Percentiles rank a stretch among this genome's conserved stretches.
Evolutionary conservation across 306 rosid species (phyloP).

Genomic region (Psophocarpus tetragonolobus): DNA sequence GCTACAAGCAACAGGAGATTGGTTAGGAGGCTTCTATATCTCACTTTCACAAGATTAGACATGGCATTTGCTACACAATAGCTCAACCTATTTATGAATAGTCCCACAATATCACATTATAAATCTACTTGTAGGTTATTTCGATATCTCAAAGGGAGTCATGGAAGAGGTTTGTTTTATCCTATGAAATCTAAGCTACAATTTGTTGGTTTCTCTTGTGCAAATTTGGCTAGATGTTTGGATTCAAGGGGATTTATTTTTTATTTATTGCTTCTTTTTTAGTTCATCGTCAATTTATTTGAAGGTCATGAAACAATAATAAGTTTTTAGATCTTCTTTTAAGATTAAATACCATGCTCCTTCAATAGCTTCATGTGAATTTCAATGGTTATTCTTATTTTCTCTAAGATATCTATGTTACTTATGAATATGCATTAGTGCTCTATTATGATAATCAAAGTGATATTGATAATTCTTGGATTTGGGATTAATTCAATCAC

Average conservation of each 20-base stretch:
- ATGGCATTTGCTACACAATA: not conserved
- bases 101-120: not conserved
- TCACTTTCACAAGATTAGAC: too few relatives aligned
- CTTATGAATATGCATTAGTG: not conserved
- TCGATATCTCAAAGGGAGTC: not conserved
- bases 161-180: not conserved
- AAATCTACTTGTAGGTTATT: not conserved
- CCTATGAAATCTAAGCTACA: not conserved
- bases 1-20: too few relatives aligned
- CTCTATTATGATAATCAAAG: not conserved
- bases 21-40: too few relatives aligned
- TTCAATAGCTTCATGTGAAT: not conserved
- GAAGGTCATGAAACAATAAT: not conserved
- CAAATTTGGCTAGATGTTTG: not conserved
- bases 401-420: not conserved
- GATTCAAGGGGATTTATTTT: not conserved
- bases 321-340: not conserved
- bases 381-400: not conserved
- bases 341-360: not conserved
- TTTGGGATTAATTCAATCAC: too few relatives aligned
- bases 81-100: too few relatives aligned
- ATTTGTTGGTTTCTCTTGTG: not conserved
- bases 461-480: too few relatives aligned
- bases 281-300: not conserved
- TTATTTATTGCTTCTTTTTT: not conserved